phyloP scores from a whole-genome alignment of 441 rosid genomes.

The Populus tomentosa region DNA sequence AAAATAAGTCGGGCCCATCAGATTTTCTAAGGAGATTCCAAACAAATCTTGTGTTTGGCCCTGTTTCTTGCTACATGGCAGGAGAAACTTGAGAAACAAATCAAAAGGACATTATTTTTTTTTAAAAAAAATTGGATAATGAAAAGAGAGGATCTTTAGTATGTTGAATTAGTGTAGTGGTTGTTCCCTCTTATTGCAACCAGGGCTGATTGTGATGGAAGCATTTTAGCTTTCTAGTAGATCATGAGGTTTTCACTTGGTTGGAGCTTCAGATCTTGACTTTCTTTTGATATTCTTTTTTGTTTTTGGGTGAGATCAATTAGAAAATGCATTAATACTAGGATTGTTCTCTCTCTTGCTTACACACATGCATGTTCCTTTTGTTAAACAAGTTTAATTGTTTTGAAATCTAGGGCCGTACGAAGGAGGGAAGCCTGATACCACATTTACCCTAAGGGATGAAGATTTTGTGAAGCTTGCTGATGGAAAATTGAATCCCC shows the following conservation, averaged over 20 bases:
- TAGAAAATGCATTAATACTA: background rate
- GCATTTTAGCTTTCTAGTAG: background rate
- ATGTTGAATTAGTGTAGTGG: background rate
- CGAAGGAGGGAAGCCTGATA: slow-evolving; percentile 91
- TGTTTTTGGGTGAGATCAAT: background rate
- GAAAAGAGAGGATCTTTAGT: background rate
- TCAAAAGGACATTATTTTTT: background rate
- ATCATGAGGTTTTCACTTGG: background rate
- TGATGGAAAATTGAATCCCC: slow-evolving; percentile 88
- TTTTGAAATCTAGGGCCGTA: slow-evolving; percentile 46
- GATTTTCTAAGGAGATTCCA: background rate
- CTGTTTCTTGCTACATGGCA: background rate
- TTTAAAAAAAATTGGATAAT: background rate
- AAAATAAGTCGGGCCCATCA: background rate
- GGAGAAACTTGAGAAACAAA: background rate
- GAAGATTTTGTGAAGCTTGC: slow-evolving; percentile 91
- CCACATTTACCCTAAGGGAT: slow-evolving; percentile 76
- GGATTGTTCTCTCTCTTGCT: background rate
- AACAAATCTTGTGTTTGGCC: background rate
- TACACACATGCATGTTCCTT: background rate
- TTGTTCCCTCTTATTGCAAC: background rate
- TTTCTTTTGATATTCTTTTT: background rate
- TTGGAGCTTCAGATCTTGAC: background rate
- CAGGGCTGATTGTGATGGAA: background rate
- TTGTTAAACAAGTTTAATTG: background rate